These are phyloP conservation scores for Mortierella polycephala DNA, from an alignment of 371 early-diverging fungal species.

Conservation along the genomic window DNA sequence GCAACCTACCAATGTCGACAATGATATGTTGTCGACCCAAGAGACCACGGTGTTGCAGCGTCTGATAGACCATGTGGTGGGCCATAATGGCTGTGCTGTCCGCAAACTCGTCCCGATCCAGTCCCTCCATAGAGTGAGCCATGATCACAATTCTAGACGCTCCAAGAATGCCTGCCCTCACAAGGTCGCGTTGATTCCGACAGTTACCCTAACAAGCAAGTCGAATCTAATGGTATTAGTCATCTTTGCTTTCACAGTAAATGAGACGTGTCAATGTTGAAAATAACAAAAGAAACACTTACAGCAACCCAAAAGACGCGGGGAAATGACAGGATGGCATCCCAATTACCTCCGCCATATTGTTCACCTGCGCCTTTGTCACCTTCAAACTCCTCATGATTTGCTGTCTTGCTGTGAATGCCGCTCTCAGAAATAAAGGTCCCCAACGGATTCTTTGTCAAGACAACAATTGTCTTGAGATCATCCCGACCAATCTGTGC, in stretches of 20 bases:
- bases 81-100: constrained; percentile 52
- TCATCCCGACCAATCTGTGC: constrained; percentile 38
- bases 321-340: constrained; percentile 62
- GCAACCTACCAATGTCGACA: constrained; percentile 45
- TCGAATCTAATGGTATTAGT: too few species aligned
- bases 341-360: constrained; percentile 17
- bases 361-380: not conserved
- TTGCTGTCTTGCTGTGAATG: constrained; percentile 1
- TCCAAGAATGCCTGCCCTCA: constrained; percentile 64
- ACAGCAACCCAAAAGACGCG: constrained; percentile 65
- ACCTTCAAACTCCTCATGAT: not conserved
- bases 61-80: constrained; percentile 45
- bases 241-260: not conserved
- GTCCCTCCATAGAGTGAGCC: constrained; percentile 50
- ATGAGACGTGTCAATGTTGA: not conserved
- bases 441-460: constrained; percentile 32
- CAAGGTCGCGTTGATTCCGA: constrained; percentile 66
- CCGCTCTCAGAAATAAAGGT: constrained; percentile 12
- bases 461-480: constrained; percentile 46
- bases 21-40: constrained; percentile 32
- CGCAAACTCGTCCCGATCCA: constrained; percentile 48
- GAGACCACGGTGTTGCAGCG: constrained; percentile 31
- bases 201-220: constrained; percentile 59
- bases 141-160: constrained; percentile 71
- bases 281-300: constrained; percentile 19